Base-by-base conservation (phyloP, 108 stramenopile species). In the Mediolabrus comicus region DNA sequence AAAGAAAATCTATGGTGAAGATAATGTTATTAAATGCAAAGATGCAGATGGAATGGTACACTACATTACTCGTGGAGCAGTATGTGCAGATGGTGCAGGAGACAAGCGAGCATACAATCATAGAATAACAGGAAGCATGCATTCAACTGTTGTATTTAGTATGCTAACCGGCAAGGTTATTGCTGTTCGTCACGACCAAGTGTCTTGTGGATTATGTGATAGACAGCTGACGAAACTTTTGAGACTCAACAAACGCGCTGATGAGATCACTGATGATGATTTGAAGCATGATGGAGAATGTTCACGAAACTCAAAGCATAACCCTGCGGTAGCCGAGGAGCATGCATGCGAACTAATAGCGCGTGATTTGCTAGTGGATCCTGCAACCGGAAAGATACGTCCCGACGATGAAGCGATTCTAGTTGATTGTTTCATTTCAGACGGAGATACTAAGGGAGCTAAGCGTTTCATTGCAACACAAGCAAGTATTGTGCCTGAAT, bases 391-490 rank as follows among this genome's bases (percentile, higher is more conserved):
- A 12, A 62, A 62, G 11, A 4, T 52, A 24, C 60, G 39, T 13
- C 14, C n/a, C 8, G 60, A 62, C 34, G 60, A 62, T 4, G 60
- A 51, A 12, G 60, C 60, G 10, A 62, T 62, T 46, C 49, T 62
- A 0, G 60, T 30, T 11, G 41, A 62, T 16, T 25, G 35, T 4
- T 29, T 62, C 12, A 39, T 62, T 14, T 9, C 60, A 4, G 60
- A 62, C 16, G 60, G 60, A 10, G 60, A 62, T 46, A 62, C 60
- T 3, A 62, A 62, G 60, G 60, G 60, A 38, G 39, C 60, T 0
- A 62, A 4, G 3, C 35, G 41, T 10, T 62, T 62, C 49, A 62
- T 62, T 11, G n/a, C 9, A 10, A 52, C 0, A 39, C 60, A 62
- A 46, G 46, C 39, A 25, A 9, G 25, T 38, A 7, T 62, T n/a